A percentile compares a stretch with the other conserved stretches of the same genome.
These are phyloP conservation scores for Austroboletus novae-zelandiae DNA, from an alignment of 1,284 basidiomycete genomes.

Conservation along the genomic window DNA sequence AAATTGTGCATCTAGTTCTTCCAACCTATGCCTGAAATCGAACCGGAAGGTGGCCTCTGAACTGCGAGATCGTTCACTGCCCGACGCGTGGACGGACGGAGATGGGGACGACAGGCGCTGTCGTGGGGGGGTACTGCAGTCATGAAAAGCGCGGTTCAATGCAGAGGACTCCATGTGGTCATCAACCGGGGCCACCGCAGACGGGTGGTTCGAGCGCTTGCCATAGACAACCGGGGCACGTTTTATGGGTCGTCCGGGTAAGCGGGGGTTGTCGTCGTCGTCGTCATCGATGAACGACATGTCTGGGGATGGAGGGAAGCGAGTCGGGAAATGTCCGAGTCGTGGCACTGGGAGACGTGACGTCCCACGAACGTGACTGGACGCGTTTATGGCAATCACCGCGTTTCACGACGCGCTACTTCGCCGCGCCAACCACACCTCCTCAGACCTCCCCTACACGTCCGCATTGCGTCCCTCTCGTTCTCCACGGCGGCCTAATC, in stretches of 20 bases:
- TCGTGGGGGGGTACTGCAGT: neutral
- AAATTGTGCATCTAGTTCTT: conserved; percentile 26
- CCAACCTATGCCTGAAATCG: conserved; percentile 25
- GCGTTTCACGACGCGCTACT: conserved; percentile 19
- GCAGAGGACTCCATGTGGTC: conserved; percentile 2
- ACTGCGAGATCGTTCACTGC: conserved; percentile 8
- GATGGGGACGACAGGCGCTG: conserved; percentile 7
- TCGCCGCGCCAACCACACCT: neutral
- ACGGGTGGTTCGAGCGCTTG: conserved; percentile 11
- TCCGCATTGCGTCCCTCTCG: conserved; percentile 9
- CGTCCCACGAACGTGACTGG: conserved; percentile 32
- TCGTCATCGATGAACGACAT: conserved; percentile 14
- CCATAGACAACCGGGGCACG: conserved; percentile 31
- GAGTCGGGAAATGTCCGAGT: neutral
- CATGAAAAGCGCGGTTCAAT: neutral
- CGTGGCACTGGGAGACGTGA: conserved; percentile 21
- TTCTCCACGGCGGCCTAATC: neutral
- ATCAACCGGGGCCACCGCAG: neutral
- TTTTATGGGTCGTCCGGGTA: conserved; percentile 14
- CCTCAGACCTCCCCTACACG: neutral
- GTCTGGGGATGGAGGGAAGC: conserved; percentile 5
- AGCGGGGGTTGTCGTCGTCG: neutral
- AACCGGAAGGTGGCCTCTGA: conserved; percentile 20
- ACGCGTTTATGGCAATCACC: conserved; percentile 33
- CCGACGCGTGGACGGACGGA: conserved; percentile 9